phyloP scores from a whole-genome alignment of 2,329 filamentous ascomycete genomes.

The Diaporthe capsici region DNA sequence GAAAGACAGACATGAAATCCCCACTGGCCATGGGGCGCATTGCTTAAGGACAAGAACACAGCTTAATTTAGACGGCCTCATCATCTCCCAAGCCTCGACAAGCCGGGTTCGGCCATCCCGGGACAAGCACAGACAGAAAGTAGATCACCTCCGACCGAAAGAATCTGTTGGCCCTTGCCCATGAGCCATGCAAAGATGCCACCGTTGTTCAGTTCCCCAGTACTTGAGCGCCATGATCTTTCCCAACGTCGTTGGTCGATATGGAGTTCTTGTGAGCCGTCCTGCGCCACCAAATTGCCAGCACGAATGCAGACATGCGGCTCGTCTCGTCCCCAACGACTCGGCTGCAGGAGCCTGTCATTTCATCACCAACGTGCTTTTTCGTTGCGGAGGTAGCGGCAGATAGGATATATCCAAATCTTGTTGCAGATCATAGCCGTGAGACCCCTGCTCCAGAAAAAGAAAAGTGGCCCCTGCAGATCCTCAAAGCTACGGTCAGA shows the following conservation, averaged over 20 bases:
- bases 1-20: neutral
- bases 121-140: neutral
- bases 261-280: neutral
- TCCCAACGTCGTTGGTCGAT: neutral
- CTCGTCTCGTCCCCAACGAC: neutral
- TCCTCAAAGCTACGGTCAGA: neutral
- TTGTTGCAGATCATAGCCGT: neutral
- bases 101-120: slow-evolving; percentile 5
- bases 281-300: neutral
- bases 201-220: neutral
- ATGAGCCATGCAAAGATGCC: neutral
- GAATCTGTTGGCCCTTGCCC: neutral
- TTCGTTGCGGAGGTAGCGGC: neutral
- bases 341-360: neutral
- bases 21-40: slow-evolving; percentile 14
- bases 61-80: neutral
- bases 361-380: neutral
- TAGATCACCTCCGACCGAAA: neutral
- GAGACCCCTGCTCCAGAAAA: neutral
- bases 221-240: neutral
- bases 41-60: neutral
- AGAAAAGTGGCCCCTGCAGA: slow-evolving; percentile 5
- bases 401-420: neutral
- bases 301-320: neutral
- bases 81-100: neutral